These are phyloP conservation scores for Phytophthora parvispora DNA, from an alignment of 352 stramenopile genomes.

Conservation along the genomic window DNA sequence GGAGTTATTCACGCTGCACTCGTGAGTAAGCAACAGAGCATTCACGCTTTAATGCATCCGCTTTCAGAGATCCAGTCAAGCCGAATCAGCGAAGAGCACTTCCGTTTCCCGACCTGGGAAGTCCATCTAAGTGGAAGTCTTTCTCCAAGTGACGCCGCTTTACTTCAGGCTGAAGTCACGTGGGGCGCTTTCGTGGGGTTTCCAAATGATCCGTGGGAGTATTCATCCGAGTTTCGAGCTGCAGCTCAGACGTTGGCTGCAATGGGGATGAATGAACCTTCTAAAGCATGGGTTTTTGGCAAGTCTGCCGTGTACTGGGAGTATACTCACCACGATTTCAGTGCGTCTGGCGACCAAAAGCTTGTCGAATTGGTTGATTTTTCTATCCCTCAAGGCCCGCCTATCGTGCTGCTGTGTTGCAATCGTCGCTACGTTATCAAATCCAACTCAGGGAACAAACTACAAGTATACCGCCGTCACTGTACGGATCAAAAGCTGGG, in stretches of 20 bases:
- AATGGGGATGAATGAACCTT: background rate
- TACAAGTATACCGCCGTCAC: background rate
- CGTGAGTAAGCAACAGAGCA: background rate
- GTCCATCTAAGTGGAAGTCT: background rate
- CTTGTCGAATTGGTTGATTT: background rate
- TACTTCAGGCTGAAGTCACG: background rate
- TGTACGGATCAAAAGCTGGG: background rate
- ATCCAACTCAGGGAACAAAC: background rate
- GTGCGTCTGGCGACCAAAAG: background rate
- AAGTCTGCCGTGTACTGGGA: background rate
- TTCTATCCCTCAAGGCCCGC: background rate
- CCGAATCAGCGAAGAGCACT: background rate
- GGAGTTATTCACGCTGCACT: background rate
- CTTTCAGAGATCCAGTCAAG: too few species aligned
- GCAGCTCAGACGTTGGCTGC: background rate
- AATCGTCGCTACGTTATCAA: background rate
- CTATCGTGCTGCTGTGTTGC: background rate
- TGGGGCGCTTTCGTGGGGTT: background rate
- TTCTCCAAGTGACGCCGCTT: background rate
- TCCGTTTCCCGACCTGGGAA: background rate
- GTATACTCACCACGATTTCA: background rate
- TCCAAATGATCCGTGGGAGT: background rate
- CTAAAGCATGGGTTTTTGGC: background rate
- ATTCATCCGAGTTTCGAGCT: background rate
- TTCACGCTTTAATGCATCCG: constrained; percentile 13